Conservation (phyloP, 495 filamentous ascomycete genomes). For the Penicillium coffeae region DNA sequence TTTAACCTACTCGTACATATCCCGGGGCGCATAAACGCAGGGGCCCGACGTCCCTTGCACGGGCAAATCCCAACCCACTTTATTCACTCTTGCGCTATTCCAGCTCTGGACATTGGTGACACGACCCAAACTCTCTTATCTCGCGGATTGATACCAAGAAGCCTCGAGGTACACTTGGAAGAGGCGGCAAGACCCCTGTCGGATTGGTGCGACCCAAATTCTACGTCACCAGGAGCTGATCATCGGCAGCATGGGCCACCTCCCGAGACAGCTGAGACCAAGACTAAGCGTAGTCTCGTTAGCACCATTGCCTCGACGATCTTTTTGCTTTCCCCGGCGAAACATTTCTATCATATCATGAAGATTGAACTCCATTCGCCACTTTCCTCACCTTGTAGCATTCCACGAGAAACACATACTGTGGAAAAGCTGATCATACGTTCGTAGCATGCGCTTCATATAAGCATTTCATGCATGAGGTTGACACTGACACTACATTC, state of each 20-base stretch:
- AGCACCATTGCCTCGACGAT: not conserved
- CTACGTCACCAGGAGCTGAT: no score
- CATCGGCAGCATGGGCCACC: not conserved
- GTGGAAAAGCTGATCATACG: not conserved
- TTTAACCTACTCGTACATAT: no score
- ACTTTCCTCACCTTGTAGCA: not conserved
- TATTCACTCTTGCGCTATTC: no score
- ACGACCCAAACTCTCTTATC: no score
- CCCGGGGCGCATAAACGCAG: no score
- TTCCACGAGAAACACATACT: not conserved
- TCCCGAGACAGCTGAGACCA: not conserved
- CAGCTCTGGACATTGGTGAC: no score
- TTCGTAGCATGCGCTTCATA: not conserved
- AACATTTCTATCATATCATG: not conserved
- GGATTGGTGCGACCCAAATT: no score
- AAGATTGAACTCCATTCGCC: not conserved
- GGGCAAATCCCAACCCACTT: no score
- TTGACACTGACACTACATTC: conserved; percentile 3
- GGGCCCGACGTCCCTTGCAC: no score
- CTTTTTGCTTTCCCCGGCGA: not conserved
- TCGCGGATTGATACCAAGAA: no score
- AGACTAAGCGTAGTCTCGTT: not conserved
- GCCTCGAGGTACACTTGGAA: no score
- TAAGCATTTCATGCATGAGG: not conserved
- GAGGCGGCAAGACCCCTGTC: no score